Percentiles rank a stretch among this genome's conserved stretches.
phyloP scores from a whole-genome alignment of 768 basidiomycete species.

The Trametopsis cervina region DNA sequence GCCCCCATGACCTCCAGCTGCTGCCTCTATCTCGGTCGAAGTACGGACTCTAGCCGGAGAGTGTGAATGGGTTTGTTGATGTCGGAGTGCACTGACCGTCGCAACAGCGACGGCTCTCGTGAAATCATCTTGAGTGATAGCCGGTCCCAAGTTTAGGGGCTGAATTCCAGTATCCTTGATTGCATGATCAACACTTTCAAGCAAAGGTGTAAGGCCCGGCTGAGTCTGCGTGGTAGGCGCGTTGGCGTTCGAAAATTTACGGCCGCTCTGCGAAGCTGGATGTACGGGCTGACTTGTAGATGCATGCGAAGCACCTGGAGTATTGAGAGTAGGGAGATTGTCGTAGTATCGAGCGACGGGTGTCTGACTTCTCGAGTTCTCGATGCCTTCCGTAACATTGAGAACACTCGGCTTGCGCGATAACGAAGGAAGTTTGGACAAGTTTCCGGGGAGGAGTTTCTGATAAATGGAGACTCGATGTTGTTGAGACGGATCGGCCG shows the following conservation, averaged over 20 bases:
- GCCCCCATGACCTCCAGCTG: slow-evolving; percentile 59
- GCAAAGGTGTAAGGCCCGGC: slow-evolving; percentile 48
- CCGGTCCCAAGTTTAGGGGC: slow-evolving; percentile 50
- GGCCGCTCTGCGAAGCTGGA: background rate
- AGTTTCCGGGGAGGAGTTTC: slow-evolving; percentile 37
- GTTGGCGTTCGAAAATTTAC: slow-evolving; percentile 48
- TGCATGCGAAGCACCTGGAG: background rate
- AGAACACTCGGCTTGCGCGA: slow-evolving; percentile 42
- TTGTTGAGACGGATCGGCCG: slow-evolving; percentile 31
- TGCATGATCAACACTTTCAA: slow-evolving; percentile 75
- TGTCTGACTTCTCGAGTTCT: slow-evolving; percentile 32
- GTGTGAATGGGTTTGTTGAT: slow-evolving; percentile 56
- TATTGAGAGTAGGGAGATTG: background rate
- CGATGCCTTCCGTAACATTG: slow-evolving; percentile 23
- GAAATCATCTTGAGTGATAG: slow-evolving; percentile 81
- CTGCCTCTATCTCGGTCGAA: slow-evolving; percentile 36
- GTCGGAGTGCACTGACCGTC: slow-evolving; percentile 84
- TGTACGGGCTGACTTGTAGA: background rate
- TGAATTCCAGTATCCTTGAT: slow-evolving; percentile 53
- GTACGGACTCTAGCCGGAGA: slow-evolving; percentile 41
- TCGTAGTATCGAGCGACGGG: slow-evolving; percentile 19
- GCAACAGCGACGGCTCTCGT: slow-evolving; percentile 91
- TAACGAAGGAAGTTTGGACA: slow-evolving; percentile 20
- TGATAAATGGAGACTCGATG: slow-evolving; percentile 59
- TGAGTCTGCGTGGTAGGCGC: slow-evolving; percentile 24